Conservation (phyloP, 1,139 yeast genomes). For the Tardiomyces blankii region DNA sequence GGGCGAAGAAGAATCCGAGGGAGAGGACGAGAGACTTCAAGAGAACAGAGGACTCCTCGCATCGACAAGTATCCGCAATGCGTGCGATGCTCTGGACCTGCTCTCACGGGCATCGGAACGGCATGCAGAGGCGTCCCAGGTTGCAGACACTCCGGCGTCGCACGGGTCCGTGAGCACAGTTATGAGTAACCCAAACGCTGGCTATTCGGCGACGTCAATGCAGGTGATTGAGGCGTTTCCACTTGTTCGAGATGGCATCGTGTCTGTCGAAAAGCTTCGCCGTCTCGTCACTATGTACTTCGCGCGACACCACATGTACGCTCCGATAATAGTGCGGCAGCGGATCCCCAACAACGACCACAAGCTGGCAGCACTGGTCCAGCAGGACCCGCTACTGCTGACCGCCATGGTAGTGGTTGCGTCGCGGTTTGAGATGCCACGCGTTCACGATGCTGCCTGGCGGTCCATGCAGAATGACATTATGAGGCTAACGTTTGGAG, state of each 20-base stretch:
- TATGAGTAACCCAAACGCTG: neutral
- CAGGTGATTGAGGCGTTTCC: slow-evolving; percentile 2
- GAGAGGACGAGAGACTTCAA: neutral
- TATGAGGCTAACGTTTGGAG: slow-evolving; percentile 6
- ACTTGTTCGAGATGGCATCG: slow-evolving; percentile 2
- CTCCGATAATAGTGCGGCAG: slow-evolving; percentile 10
- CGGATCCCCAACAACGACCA: slow-evolving; percentile 10
- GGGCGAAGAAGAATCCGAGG: neutral
- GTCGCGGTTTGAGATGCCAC: slow-evolving; percentile 9
- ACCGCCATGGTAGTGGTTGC: slow-evolving; percentile 11
- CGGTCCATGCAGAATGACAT: slow-evolving; percentile 9
- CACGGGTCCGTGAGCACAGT: no score
- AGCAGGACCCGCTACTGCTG: slow-evolving; percentile 9
- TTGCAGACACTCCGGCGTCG: no score
- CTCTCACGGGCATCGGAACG: neutral
- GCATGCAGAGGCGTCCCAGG: neutral
- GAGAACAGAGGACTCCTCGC: neutral
- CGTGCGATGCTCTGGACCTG: neutral
- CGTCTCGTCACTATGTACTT: slow-evolving; percentile 9
- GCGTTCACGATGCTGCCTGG: slow-evolving; percentile 12
- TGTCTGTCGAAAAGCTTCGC: slow-evolving; percentile 7
- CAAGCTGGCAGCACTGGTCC: slow-evolving; percentile 9
- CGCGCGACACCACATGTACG: slow-evolving; percentile 12
- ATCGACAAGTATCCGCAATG: neutral
- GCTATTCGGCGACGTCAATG: neutral